Conservation (phyloP, 495 filamentous ascomycete species). For the Trichoderma gamsii region DNA sequence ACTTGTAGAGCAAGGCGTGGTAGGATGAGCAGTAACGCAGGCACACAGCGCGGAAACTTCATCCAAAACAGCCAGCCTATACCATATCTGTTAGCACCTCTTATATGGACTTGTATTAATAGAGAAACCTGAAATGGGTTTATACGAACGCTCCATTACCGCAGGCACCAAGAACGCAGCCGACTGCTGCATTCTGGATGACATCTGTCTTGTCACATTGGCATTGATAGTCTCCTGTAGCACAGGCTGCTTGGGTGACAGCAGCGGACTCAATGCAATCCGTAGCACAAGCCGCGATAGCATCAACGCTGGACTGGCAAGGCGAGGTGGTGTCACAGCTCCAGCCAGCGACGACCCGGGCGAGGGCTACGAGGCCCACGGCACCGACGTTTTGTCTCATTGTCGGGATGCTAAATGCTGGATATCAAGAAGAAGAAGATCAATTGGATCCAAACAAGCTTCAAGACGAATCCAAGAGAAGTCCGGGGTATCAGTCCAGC, state of each 20-base stretch:
- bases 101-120: background rate
- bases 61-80: slow-evolving; percentile 5
- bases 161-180: slow-evolving; percentile 16
- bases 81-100: background rate
- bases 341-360: background rate
- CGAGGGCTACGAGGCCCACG: background rate
- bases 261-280: slow-evolving; percentile 15
- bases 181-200: slow-evolving; percentile 8
- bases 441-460: background rate
- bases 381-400: background rate
- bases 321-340: background rate
- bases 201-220: background rate
- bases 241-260: slow-evolving; percentile 13
- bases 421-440: background rate
- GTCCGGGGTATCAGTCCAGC: too few relatives aligned
- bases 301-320: slow-evolving; percentile 11
- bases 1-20: background rate
- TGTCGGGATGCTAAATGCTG: background rate
- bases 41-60: background rate
- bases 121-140: background rate
- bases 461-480: background rate
- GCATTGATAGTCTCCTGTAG: slow-evolving; percentile 15
- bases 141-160: background rate
- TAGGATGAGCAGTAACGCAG: background rate
- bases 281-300: slow-evolving; percentile 12